phyloP scores from a whole-genome alignment of 1,284 basidiomycete genomes.

The Ceratobasidium sp. region DNA sequence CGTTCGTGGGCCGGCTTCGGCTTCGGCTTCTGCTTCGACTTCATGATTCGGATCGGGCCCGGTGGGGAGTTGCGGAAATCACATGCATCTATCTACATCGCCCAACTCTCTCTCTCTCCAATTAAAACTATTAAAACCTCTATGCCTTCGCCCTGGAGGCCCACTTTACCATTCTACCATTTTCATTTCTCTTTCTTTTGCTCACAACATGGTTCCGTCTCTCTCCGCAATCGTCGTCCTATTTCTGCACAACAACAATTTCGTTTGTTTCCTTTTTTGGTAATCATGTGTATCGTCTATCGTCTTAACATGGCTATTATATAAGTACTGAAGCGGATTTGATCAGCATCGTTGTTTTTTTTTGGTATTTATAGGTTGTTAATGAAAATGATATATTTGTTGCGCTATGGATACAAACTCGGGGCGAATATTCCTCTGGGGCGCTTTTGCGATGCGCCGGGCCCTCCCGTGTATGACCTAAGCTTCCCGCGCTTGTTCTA shows the following conservation, averaged over 20 bases:
- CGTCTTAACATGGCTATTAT: not conserved
- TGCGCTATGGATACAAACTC: not conserved
- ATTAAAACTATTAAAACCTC: not conserved
- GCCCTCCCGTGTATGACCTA: not conserved
- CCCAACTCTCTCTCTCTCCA: not conserved
- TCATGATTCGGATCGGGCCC: conserved; percentile 21
- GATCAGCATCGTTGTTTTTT: not conserved
- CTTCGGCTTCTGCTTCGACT: not conserved
- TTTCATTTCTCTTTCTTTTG: not conserved
- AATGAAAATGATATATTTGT: conserved; percentile 9
- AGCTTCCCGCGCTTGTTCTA: not conserved
- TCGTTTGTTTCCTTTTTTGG: not conserved
- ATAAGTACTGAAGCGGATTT: not conserved
- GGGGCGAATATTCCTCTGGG: not conserved
- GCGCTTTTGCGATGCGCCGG: not conserved
- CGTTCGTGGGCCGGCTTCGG: conserved; percentile 50
- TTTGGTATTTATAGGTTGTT: conserved; percentile 33
- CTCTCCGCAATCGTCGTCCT: not conserved
- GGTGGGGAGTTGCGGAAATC: not conserved
- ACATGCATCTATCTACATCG: not conserved
- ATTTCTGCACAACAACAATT: conserved; percentile 6
- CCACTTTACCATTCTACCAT: not conserved
- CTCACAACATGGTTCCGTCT: not conserved
- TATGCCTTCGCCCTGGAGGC: conserved; percentile 23
- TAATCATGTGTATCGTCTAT: conserved; percentile 42